Base-by-base conservation (phyloP, 164 flowering plant genomes). In the Berberis thunbergii region DNA sequence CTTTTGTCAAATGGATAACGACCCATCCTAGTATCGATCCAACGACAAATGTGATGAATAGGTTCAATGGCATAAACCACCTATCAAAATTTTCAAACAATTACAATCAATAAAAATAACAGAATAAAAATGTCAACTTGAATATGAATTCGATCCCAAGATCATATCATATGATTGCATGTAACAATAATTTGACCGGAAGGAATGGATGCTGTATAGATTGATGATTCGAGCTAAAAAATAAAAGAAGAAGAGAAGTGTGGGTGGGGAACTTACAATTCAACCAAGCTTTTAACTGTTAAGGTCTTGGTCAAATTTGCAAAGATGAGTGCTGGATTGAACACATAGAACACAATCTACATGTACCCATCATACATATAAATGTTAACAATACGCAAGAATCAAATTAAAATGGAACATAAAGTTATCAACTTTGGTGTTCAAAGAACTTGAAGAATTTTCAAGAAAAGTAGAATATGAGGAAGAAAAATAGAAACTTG, bases 61-160 rank as follows among this genome's bases (percentile, higher is more conserved):
- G 74, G 68, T 92, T 92, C 59, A 89, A 6, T 6, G 96, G 98
- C 98, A 92, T 92, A 78, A 82, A 92, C 98, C 98, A 92, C 91
- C 98, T 92, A 62, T 57, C 61, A n/a, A 57, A 57, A 7, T 9
- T 26, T 26, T 26, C 26, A 26, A 40, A 12, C 42, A 54, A 66
- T 8, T 44, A 50, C 8, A 40, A 9, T 44, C 3, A 6, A 43
- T 12, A 7, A 1, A 59, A 41, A 61, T 0, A 13, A 11, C 26
- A 26, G 26, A 26, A 26, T 26, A 26, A 26, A 26, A 26, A 26
- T 26, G 26, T 26, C 26, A 26, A 26, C 26, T 26, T 26, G 26
- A 26, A 38, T 55, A 50, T 26, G 26, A 26, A 26, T 26, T 26
- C 26, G 26, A 43, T 54, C n/a, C 60, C 41, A 49, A 57, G 8